Evolutionary conservation across 2,329 filamentous ascomycete species (phyloP).

Genomic region (Colletotrichum neosansevieriae): DNA sequence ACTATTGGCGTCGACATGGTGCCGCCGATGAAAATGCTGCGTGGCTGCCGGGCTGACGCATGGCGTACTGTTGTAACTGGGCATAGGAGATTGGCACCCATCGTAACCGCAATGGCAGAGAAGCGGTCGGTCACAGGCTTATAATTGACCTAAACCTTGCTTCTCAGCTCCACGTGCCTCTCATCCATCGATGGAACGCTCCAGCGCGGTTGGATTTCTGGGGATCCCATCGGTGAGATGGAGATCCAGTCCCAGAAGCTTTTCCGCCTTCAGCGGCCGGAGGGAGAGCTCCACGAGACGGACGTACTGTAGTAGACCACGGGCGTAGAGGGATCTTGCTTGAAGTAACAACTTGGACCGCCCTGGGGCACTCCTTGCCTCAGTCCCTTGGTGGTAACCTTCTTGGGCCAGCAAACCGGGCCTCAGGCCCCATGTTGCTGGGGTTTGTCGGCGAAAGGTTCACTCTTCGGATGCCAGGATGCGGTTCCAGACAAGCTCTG

Average conservation of each 20-base stretch:
- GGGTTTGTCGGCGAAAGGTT: too few species aligned
- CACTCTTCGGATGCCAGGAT: neutral
- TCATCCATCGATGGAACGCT: neutral
- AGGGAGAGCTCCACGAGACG: neutral
- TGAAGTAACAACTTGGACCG: neutral
- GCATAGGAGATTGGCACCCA: accelerated
- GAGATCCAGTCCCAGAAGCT: neutral
- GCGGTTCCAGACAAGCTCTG: neutral
- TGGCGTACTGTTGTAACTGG: neutral
- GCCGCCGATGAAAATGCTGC: neutral
- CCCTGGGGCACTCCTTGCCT: conserved; percentile 5
- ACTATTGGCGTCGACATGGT: conserved; percentile 28
- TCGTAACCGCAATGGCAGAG: too few species aligned
- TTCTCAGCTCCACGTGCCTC: neutral
- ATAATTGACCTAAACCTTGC: neutral
- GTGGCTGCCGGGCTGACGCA: neutral
- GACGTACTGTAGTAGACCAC: neutral
- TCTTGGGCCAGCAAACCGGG: too few species aligned
- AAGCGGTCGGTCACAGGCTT: conserved; percentile 4
- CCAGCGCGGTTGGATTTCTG: neutral
- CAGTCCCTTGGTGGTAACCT: neutral
- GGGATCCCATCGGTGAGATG: neutral
- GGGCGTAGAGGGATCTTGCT: neutral
- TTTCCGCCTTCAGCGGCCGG: neutral
- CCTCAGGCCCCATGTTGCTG: too few species aligned